Percentiles rank a stretch among this genome's conserved stretches.
These are phyloP conservation scores for Cryptococcus sp. DNA, from an alignment of 1,284 basidiomycete species.

Conservation along the genomic window DNA sequence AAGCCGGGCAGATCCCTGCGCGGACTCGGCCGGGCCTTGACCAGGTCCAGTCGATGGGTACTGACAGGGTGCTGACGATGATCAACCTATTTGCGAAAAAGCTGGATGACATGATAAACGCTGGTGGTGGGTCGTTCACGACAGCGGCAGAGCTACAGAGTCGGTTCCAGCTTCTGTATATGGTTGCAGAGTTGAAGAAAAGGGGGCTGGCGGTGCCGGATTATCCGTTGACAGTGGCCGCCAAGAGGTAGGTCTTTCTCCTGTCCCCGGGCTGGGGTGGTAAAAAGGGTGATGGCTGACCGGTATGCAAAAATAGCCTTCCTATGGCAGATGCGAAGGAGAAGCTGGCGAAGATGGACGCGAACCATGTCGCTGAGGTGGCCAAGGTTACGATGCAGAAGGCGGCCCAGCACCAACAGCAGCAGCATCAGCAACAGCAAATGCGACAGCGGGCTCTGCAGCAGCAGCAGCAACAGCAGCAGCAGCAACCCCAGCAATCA, in stretches of 20 bases:
- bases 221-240: conserved; percentile 14
- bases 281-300: neutral
- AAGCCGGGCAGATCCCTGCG: conserved; percentile 8
- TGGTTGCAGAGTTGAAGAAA: conserved; percentile 17
- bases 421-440: conserved; percentile 1
- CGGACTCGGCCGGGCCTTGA: conserved; percentile 10
- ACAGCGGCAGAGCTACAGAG: conserved; percentile 8
- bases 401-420: neutral
- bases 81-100: neutral
- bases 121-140: neutral
- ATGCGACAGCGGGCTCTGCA: neutral
- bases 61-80: conserved; percentile 6
- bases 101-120: neutral
- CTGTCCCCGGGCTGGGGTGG: neutral
- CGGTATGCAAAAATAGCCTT: neutral
- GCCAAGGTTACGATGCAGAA: conserved; percentile 8
- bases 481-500: neutral
- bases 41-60: conserved; percentile 2
- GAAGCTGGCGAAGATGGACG: conserved; percentile 10
- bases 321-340: conserved; percentile 8
- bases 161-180: conserved; percentile 14
- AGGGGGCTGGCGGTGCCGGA: conserved; percentile 10
- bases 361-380: conserved; percentile 4
- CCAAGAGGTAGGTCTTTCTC: conserved; percentile 9
- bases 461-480: neutral